Percentiles rank a stretch among this genome's conserved stretches.
phyloP scores from a whole-genome alignment of 2,329 filamentous ascomycete species.

The Apiospora marii region DNA sequence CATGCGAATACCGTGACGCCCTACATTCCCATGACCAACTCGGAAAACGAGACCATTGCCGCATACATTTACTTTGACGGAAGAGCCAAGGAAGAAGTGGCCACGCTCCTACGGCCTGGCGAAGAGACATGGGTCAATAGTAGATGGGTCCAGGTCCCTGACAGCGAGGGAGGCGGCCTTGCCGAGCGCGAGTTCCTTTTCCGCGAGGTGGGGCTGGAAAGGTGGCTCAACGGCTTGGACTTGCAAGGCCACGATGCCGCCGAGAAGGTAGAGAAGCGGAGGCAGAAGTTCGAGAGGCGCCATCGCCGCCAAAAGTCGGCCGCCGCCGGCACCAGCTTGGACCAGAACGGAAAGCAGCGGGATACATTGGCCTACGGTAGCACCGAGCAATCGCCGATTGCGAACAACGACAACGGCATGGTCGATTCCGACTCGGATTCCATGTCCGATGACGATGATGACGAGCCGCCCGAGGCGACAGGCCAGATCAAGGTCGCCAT shows the following conservation, averaged over 20 bases:
- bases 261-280: constrained; percentile 87
- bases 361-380: constrained; percentile 82
- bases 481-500: constrained; percentile 98
- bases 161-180: constrained; percentile 89
- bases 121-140: constrained; percentile 99
- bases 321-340: constrained; percentile 53
- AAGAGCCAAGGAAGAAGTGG: constrained; percentile 93
- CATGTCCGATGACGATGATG: constrained; percentile 66
- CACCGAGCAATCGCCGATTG: constrained; percentile 77
- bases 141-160: constrained; percentile 93
- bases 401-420: constrained; percentile 49
- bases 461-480: constrained; percentile 90
- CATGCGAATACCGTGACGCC: constrained; percentile 71
- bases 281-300: constrained; percentile 77
- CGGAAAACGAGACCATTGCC: constrained; percentile 94
- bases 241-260: constrained; percentile 92
- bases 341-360: constrained; percentile 42
- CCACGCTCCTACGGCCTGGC: constrained; percentile 87
- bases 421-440: constrained; percentile 39
- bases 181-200: constrained; percentile 98
- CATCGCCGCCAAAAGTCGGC: constrained; percentile 68
- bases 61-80: constrained; percentile 99
- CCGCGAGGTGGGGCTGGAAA: constrained; percentile 92
- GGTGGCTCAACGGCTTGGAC: constrained; percentile 96
- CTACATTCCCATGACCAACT: constrained; percentile 91